These are phyloP conservation scores for Thymus quinquecostatus DNA, from an alignment of 257 asterid species.

Conservation along the genomic window DNA sequence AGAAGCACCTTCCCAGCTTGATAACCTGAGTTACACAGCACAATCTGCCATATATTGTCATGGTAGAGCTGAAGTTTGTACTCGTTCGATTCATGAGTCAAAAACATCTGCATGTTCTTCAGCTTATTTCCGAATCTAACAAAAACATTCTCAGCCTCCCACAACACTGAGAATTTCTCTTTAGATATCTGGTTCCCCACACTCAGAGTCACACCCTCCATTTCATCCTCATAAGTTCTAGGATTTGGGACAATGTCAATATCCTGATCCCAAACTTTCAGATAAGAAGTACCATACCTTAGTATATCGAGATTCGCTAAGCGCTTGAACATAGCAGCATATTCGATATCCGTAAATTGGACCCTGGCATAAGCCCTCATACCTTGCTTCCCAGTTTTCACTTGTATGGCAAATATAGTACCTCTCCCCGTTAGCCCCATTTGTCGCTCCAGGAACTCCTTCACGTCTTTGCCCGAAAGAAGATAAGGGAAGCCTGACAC, in stretches of 20 bases:
- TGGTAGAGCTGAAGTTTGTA: conserved; percentile 76
- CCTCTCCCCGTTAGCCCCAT: conserved; percentile 39
- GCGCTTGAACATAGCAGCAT: conserved; percentile 42
- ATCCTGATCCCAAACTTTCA: conserved; percentile 52
- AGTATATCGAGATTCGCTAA: no score
- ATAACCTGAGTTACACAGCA: conserved; percentile 42
- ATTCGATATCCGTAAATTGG: conserved; percentile 45
- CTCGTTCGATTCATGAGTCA: conserved; percentile 32
- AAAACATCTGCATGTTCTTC: conserved; percentile 54
- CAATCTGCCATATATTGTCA: conserved; percentile 77
- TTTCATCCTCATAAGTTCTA: conserved; percentile 35
- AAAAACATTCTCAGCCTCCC: conserved; percentile 42
- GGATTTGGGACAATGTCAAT: conserved; percentile 44
- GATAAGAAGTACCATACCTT: background rate
- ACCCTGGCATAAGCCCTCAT: conserved; percentile 67
- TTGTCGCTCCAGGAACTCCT: conserved; percentile 40
- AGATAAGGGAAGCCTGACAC: conserved; percentile 58
- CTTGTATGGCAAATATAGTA: conserved; percentile 60
- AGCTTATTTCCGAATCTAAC: conserved; percentile 64
- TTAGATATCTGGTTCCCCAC: conserved; percentile 70
- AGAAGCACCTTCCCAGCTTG: conserved; percentile 47
- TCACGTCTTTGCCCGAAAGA: conserved; percentile 44
- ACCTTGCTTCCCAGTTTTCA: conserved; percentile 47
- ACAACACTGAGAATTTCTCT: conserved; percentile 53
- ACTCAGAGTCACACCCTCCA: conserved; percentile 49